Percentiles rank a stretch among this genome's conserved stretches.
Evolutionary conservation across 2,329 filamentous ascomycete species (phyloP).

Genomic region (Pseudogymnoascus sp.): DNA sequence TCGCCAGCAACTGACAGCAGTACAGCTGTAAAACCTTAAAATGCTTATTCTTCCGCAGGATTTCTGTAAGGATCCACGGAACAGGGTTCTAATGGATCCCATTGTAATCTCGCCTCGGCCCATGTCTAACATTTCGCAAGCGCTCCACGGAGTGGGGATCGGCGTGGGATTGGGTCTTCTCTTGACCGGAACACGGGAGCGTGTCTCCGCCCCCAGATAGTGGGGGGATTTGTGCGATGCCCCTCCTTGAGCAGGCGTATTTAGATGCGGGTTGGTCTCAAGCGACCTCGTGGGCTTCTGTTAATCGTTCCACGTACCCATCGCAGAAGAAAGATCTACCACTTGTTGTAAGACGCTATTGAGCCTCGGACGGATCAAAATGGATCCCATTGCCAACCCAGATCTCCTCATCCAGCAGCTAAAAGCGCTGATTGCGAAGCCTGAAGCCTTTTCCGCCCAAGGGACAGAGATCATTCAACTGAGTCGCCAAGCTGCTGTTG

Average conservation of each 20-base stretch:
- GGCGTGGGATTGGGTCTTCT: neutral
- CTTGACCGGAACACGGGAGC: neutral
- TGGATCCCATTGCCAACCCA: neutral
- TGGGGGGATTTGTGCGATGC: neutral
- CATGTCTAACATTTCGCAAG: neutral
- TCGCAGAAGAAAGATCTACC: neutral
- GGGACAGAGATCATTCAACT: neutral
- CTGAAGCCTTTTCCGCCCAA: neutral
- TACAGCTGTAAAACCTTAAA: neutral
- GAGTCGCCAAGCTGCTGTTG: neutral
- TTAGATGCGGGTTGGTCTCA: neutral
- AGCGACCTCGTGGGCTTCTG: neutral
- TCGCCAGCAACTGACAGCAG: neutral
- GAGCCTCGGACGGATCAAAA: neutral
- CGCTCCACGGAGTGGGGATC: neutral
- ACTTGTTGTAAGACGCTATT: neutral
- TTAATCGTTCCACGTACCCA: neutral
- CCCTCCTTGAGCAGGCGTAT: neutral
- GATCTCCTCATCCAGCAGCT: conserved; percentile 1
- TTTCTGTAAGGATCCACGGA: neutral
- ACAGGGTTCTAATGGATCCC: neutral
- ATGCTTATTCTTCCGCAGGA: neutral
- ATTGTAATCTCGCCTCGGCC: neutral
- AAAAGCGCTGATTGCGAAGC: neutral
- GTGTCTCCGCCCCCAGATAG: neutral